Evolutionary conservation across 1,284 basidiomycete genomes (phyloP).

Genomic region (Cryptococcus deneoformans): DNA sequence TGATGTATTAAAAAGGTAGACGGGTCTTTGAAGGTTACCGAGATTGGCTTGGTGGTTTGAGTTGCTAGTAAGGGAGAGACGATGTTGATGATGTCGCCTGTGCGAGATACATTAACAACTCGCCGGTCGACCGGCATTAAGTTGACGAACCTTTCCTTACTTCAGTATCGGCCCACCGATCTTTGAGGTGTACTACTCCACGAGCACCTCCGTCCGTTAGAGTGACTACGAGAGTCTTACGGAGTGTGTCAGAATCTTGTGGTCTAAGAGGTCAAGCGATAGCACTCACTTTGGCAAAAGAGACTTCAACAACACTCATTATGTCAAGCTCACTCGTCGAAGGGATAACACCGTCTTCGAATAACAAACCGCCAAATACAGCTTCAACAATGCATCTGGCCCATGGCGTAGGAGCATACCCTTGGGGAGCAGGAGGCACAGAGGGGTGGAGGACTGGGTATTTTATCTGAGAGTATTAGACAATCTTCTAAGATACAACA

Average conservation of each 20-base stretch:
- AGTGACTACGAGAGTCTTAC: constrained; percentile 17
- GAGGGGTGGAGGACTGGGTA: constrained; percentile 37
- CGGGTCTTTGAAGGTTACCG: constrained; percentile 40
- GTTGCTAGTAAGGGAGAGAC: constrained; percentile 51
- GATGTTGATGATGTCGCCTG: constrained; percentile 75
- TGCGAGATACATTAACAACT: constrained; percentile 1
- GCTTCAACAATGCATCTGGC: constrained; percentile 28
- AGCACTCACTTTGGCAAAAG: constrained; percentile 23
- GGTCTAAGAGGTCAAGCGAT: too few species aligned
- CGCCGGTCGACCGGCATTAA: neutral
- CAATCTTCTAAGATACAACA: neutral
- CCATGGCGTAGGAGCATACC: constrained; percentile 37
- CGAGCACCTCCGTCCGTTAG: constrained; percentile 8
- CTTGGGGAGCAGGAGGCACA: constrained; percentile 26
- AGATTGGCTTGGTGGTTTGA: constrained; percentile 15
- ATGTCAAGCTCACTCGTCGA: neutral
- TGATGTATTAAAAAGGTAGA: constrained; percentile 65
- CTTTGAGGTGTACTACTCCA: constrained; percentile 40
- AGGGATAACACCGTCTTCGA: constrained; percentile 19
- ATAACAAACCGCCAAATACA: constrained; percentile 26
- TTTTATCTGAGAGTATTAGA: constrained; percentile 15
- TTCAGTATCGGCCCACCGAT: constrained; percentile 41
- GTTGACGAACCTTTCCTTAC: constrained; percentile 21
- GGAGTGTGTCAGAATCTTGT: too few species aligned
- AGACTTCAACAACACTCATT: constrained; percentile 2